Percentiles rank a stretch among this genome's conserved stretches.
These are phyloP conservation scores for Suhomyces panamericanus DNA, from an alignment of 1,139 yeast genomes.

Conservation along the genomic window DNA sequence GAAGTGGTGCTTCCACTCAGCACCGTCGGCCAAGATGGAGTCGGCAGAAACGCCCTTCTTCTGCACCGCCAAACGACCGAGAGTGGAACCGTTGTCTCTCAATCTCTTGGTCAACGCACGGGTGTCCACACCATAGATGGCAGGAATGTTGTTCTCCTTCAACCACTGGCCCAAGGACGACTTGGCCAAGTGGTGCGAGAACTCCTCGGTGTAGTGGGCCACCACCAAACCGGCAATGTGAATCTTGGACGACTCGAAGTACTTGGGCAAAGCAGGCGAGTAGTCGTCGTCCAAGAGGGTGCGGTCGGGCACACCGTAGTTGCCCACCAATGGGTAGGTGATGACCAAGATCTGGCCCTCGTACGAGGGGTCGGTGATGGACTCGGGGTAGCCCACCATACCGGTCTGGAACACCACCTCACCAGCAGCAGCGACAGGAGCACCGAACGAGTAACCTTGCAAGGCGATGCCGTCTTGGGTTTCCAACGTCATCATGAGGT, in stretches of 20 bases:
- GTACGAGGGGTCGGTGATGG: conserved; percentile 97
- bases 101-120: conserved; percentile 91
- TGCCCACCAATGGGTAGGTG: conserved; percentile 96
- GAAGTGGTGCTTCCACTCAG: conserved; percentile 61
- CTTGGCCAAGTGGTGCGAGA: conserved; percentile 88
- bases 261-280: conserved; percentile 76
- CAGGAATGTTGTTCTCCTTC: conserved; percentile 88
- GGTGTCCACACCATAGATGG: conserved; percentile 97
- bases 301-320: conserved; percentile 98
- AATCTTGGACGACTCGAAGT: conserved; percentile 87
- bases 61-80: conserved; percentile 79
- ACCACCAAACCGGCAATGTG: conserved; percentile 97
- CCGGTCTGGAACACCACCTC: conserved; percentile 99
- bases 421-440: conserved; percentile 86
- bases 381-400: conserved; percentile 99
- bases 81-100: conserved; percentile 88
- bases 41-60: conserved; percentile 43
- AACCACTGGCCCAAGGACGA: conserved; percentile 95
- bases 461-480: conserved; percentile 85
- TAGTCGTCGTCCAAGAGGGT: conserved; percentile 67
- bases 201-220: conserved; percentile 95
- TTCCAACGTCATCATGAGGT: conserved; percentile 85
- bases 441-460: conserved; percentile 98
- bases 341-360: conserved; percentile 97
- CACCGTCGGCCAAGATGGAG: conserved; percentile 34